phyloP scores from a whole-genome alignment of 2,329 filamentous ascomycete species.

The Mollisiaceae sp. region DNA sequence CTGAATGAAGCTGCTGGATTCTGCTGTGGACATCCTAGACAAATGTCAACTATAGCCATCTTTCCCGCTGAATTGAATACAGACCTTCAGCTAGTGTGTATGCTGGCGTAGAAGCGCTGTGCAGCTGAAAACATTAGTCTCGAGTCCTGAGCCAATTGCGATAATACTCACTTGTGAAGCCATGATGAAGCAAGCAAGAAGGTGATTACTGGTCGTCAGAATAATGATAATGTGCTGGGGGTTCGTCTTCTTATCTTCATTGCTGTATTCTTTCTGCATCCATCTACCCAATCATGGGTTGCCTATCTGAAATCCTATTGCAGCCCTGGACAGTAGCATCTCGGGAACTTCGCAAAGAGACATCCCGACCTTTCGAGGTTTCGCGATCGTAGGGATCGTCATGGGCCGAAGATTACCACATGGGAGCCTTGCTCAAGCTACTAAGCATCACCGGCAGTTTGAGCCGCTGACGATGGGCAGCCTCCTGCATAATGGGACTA shows the following conservation, averaged over 20 bases:
- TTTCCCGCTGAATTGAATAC: neutral
- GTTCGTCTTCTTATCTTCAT: neutral
- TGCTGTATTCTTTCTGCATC: neutral
- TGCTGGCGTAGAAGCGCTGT: conserved; percentile 24
- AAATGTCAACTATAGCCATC: neutral
- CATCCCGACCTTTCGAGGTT: neutral
- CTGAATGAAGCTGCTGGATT: conserved; percentile 24
- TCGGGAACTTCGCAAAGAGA: neutral
- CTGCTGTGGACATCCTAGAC: conserved; percentile 15
- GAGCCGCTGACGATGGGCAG: conserved; percentile 1
- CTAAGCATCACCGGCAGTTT: neutral
- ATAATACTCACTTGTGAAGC: conserved; percentile 21
- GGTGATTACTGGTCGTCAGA: neutral
- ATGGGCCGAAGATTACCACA: neutral
- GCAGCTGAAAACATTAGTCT: conserved; percentile 9
- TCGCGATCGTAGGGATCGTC: neutral
- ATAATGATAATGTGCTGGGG: neutral
- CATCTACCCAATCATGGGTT: neutral
- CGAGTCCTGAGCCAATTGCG: neutral
- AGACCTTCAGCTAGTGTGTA: conserved; percentile 42
- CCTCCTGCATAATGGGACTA: neutral
- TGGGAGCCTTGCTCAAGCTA: neutral
- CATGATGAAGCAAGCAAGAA: conserved; percentile 10
- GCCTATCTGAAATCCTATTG: neutral
- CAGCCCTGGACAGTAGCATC: neutral